These are phyloP conservation scores for Neurospora sp. DNA, from an alignment of 495 filamentous ascomycete species.

Conservation along the genomic window DNA sequence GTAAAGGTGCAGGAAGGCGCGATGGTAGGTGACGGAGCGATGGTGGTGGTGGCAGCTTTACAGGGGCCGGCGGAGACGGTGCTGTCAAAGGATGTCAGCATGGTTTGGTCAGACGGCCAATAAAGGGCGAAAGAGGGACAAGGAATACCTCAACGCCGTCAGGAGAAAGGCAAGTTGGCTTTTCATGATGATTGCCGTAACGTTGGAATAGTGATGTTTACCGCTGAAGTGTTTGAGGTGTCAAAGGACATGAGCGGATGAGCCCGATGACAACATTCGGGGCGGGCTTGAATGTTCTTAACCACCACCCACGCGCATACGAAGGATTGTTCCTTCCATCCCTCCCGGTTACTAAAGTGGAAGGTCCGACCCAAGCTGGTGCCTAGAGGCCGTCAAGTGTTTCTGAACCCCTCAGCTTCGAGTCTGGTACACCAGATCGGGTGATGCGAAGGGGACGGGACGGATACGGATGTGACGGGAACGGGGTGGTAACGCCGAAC, in stretches of 20 bases:
- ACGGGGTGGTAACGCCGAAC: background rate
- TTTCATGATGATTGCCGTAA: background rate
- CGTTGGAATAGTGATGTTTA: background rate
- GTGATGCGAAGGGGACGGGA: background rate
- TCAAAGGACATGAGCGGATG: background rate
- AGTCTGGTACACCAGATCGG: background rate
- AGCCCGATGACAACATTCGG: background rate
- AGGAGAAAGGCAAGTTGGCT: background rate
- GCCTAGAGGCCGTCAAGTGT: background rate
- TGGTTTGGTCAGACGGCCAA: background rate
- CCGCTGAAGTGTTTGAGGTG: background rate
- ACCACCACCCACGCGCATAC: background rate
- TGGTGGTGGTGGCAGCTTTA: background rate
- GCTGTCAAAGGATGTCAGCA: background rate
- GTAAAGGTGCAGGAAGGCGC: slow-evolving; percentile 5
- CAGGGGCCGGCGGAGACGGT: background rate
- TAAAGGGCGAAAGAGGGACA: background rate
- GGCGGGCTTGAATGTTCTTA: background rate
- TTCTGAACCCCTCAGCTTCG: background rate
- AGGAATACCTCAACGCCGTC: background rate
- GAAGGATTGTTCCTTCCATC: background rate
- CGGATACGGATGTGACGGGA: background rate
- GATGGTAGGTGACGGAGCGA: background rate
- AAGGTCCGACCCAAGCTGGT: background rate
- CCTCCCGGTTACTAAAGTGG: background rate